Percentiles rank a stretch among this genome's conserved stretches.
Conservation (phyloP, 2,329 filamentous ascomycete species). For the Coniochaeta pulveracea region DNA sequence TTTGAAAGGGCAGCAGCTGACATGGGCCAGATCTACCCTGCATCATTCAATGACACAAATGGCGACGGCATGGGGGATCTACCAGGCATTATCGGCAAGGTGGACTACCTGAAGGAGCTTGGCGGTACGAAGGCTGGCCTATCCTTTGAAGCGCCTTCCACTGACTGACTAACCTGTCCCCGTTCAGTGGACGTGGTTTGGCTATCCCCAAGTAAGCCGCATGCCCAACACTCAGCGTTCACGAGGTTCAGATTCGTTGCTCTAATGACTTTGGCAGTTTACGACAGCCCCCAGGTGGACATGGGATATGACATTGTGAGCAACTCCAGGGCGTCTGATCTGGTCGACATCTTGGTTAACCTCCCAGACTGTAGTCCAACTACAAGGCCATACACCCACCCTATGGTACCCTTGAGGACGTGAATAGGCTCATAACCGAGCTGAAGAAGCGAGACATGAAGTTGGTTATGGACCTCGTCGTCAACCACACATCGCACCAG, state of each 20-base stretch:
- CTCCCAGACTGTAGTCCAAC: too few relatives aligned
- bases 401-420: slow-evolving; percentile 56
- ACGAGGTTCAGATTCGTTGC: too few relatives aligned
- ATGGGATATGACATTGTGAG: slow-evolving; percentile 65
- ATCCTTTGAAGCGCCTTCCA: too few relatives aligned
- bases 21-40: slow-evolving; percentile 4
- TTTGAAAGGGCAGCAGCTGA: too few relatives aligned
- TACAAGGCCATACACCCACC: slow-evolving; percentile 54
- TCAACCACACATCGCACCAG: slow-evolving; percentile 45
- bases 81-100: slow-evolving; percentile 1
- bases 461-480: slow-evolving; percentile 59
- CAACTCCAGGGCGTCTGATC: too few relatives aligned
- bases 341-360: too few relatives aligned
- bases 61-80: slow-evolving; percentile 2
- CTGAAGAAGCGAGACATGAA: slow-evolving; percentile 50
- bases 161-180: too few relatives aligned
- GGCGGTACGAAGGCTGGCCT: too few relatives aligned
- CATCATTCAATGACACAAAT: slow-evolving; percentile 1
- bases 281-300: slow-evolving; percentile 44
- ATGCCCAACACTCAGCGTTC: too few relatives aligned
- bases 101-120: slow-evolving; percentile 3
- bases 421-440: slow-evolving; percentile 47
- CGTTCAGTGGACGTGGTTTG: slow-evolving; percentile 17
- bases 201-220: slow-evolving; percentile 34
- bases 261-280: too few relatives aligned